phyloP scores from a whole-genome alignment of 441 rosid genomes.

The Aquilaria agallochum region DNA sequence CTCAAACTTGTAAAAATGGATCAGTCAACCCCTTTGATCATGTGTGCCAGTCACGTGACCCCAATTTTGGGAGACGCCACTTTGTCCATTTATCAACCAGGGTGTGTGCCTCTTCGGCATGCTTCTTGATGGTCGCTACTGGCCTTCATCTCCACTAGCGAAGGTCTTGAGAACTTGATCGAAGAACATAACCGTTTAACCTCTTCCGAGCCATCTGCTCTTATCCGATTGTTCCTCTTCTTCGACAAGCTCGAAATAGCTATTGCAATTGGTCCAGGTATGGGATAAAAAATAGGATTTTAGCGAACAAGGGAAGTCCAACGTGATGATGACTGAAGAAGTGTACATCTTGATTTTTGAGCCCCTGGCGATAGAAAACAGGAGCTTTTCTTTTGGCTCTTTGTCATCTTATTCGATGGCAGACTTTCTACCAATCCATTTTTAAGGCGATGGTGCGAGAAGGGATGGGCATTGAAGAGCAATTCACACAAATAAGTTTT shows the following conservation, averaged over 20 bases:
- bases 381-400: slow-evolving; percentile 43
- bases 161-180: slow-evolving; percentile 69
- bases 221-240: slow-evolving; percentile 55
- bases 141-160: slow-evolving; percentile 50
- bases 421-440: slow-evolving; percentile 45
- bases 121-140: slow-evolving; percentile 48
- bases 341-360: slow-evolving; percentile 44
- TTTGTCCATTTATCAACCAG: too few relatives aligned
- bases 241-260: slow-evolving; percentile 46
- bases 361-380: slow-evolving; percentile 39
- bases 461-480: slow-evolving; percentile 37
- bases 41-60: too few relatives aligned
- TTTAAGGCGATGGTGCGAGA: slow-evolving; percentile 21
- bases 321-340: slow-evolving; percentile 24
- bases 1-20: too few relatives aligned
- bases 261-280: slow-evolving; percentile 42
- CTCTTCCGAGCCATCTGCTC: slow-evolving; percentile 24
- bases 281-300: slow-evolving; percentile 3
- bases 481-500: slow-evolving; percentile 38
- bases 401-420: slow-evolving; percentile 55
- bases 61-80: too few relatives aligned
- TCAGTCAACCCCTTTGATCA: too few relatives aligned
- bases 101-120: slow-evolving; percentile 35
- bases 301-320: slow-evolving; percentile 14
- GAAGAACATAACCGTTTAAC: slow-evolving; percentile 55